Base-by-base conservation (phyloP, 768 basidiomycete species). In the Pleurotus ostreatus region DNA sequence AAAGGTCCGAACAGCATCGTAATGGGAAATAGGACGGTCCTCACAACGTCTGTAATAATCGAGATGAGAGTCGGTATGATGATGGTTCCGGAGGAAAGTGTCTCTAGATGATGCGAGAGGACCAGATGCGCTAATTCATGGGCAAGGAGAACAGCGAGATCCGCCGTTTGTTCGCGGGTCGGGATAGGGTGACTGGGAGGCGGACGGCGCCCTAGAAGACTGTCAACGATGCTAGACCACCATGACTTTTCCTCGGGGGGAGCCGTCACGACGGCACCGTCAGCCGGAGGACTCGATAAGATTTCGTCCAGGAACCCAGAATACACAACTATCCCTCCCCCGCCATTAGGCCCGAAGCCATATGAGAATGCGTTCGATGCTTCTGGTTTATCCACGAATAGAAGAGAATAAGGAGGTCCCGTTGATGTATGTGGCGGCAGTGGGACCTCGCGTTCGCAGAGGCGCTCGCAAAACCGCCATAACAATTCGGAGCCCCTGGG, bases 1-100 rank as follows among this genome's bases (percentile, higher is more conserved):
- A 98, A 97, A 1, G 96, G 96, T 0, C 96, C 95, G 55, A 98
- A 85, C 7, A 94, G 64, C 88, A 91, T 93, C 3, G 92, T 97
- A 48, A 94, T 64, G 0, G 94, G 94, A 70, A 94, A 98, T 12
- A 94, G 71, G 30, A 94, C 66, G 2, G 92, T 85, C 41, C 94
- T 79, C 20, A 88, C 64, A 18, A 94, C 63, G 66, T 98, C 94
- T 16, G 89, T 77, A 12, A 82, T 61, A 60, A 98, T 85, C 1
- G 90, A 89, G 44, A 92, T 70, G 12, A 90, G 74, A 25, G 86
- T 88, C 0, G 94, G 94, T 39, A 93, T 77, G 45, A 96, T 81
- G 60, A 98, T 84, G 4, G 87, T 87, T 18, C 81, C 82, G 12
- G 89, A 89, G 0, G 92, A 93, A n/a, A 97, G 72, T 2, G 92